Base-by-base conservation (phyloP, 768 basidiomycete species). In the Crassisporium funariophilum region DNA sequence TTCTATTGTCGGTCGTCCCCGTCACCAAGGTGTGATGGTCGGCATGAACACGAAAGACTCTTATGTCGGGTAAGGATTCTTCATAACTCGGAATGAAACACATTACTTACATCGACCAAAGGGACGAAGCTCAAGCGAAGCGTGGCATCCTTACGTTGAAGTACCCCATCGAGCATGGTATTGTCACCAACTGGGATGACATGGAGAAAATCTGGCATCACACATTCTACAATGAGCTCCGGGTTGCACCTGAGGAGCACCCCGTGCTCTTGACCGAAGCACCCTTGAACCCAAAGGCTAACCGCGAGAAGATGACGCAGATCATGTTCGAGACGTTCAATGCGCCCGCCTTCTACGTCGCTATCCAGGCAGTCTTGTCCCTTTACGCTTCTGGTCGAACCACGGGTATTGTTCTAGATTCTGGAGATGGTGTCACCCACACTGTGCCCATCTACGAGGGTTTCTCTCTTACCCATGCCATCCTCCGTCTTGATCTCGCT, bases 191-290 rank as follows among this genome's bases (percentile, higher is more conserved):
- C 81, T 94, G 91, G 92, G 92, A 92, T 59, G 91, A 92, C 70
- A 92, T 92, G 90, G 91, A 93, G 76, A 91, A 91, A 75, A 92
- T 92, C 65, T 93, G 91, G 91, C 88, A 91, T 67, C 91, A 92
- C 76, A 91, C 90, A 16, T 94, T 92, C 73, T 91, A 89, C 79
- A 94, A 94, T 67, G 91, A 92, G 70, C 84, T 92, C 51, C 90
- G 91, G 72, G 90, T 94, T 58, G 91, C 90, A 4, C 91, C 91
- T 23, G 90, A 94, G 69, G 90, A 92, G 75, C 89, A 93, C 76
- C 91, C 91, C 52, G 83, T 90, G 56, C 76, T 91, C 40, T 76
- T 91, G 61, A 90, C 88, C 45, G 88, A 91, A 67, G 88, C 88
- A 16, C 88, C 88, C 6, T 77, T 89, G 55, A 92, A 91, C 74